phyloP scores from a whole-genome alignment of 2,329 filamentous ascomycete genomes.

The Apiospora phragmitis region DNA sequence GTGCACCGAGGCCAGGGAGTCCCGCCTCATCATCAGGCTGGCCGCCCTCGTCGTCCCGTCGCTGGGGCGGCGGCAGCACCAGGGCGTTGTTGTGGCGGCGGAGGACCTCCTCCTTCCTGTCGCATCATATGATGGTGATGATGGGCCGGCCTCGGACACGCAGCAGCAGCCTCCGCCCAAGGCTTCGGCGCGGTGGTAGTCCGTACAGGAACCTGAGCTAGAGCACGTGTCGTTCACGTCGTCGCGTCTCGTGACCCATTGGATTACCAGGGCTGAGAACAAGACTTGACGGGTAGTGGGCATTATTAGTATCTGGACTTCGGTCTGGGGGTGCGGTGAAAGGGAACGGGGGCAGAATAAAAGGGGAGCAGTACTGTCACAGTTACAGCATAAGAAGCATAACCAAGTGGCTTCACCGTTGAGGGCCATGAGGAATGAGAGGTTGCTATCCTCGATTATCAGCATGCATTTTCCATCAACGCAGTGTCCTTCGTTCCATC shows the following conservation, averaged over 20 bases:
- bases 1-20: background rate
- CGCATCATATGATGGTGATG: background rate
- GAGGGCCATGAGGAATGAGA: conserved; percentile 58
- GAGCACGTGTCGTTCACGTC: conserved; percentile 23
- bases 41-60: background rate
- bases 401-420: conserved; percentile 65
- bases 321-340: background rate
- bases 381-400: conserved; percentile 65
- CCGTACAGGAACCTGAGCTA: background rate
- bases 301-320: background rate
- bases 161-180: background rate
- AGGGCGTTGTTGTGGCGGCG: conserved; percentile 15
- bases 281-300: conserved; percentile 44
- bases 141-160: background rate
- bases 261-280: conserved; percentile 61
- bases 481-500: background rate
- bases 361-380: conserved; percentile 49
- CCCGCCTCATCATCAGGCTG: background rate
- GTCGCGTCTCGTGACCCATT: conserved; percentile 57
- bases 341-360: background rate
- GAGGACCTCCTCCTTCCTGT: background rate
- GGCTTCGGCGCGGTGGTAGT: background rate
- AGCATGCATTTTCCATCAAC: background rate
- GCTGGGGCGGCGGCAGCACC: conserved; percentile 11
- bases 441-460: conserved; percentile 45